Evolutionary conservation across 2,329 filamentous ascomycete genomes (phyloP).

Genomic region (Penicillium polonicum): DNA sequence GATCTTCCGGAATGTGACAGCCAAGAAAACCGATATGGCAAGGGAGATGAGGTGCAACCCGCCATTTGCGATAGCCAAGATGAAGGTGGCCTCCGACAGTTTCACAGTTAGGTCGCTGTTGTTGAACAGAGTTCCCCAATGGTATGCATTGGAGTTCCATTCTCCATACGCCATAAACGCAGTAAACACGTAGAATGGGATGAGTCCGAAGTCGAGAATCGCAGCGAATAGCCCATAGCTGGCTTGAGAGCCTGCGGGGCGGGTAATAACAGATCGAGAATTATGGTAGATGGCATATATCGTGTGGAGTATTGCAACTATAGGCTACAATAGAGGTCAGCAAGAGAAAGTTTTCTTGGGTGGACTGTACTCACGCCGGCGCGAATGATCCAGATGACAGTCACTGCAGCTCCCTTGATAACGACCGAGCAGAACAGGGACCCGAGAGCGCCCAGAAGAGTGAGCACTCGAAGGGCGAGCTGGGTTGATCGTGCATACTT

Average conservation of each 20-base stretch:
- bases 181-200: conserved; percentile 63
- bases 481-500: conserved; percentile 68
- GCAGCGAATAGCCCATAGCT: conserved; percentile 86
- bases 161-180: conserved; percentile 55
- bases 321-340: conserved; percentile 57
- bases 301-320: conserved; percentile 68
- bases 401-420: conserved; percentile 64
- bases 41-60: conserved; percentile 71
- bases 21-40: conserved; percentile 70
- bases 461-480: conserved; percentile 64
- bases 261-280: conserved; percentile 64
- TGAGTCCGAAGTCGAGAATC: conserved; percentile 66
- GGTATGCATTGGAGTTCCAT: conserved; percentile 42
- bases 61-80: conserved; percentile 62
- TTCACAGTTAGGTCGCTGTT: conserved; percentile 55
- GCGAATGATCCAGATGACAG: conserved; percentile 72
- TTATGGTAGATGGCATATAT: conserved; percentile 82
- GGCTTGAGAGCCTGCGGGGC: conserved; percentile 75
- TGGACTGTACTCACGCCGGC: conserved; percentile 61
- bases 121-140: conserved; percentile 69
- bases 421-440: conserved; percentile 74
- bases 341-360: neutral
- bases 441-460: conserved; percentile 68
- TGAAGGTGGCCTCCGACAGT: conserved; percentile 67
- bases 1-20: conserved; percentile 78